These are phyloP conservation scores for Neobulgaria alba DNA, from an alignment of 2,329 filamentous ascomycete genomes.

Conservation along the genomic window DNA sequence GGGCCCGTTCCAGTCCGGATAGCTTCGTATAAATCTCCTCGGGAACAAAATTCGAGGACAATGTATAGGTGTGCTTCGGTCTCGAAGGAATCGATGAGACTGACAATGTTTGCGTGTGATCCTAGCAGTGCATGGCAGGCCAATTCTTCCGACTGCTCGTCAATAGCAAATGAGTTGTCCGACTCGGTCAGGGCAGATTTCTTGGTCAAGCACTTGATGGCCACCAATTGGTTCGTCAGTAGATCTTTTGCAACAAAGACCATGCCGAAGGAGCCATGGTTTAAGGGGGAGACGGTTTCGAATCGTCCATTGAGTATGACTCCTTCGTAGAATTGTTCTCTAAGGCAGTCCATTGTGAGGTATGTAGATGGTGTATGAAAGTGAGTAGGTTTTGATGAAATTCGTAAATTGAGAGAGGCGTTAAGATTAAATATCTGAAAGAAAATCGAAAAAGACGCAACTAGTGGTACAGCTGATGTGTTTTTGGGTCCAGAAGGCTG, in stretches of 20 bases:
- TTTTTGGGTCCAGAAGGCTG: slow-evolving; percentile 23
- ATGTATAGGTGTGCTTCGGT: slow-evolving; percentile 84
- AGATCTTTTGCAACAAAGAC: slow-evolving; percentile 87
- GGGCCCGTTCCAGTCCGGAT: slow-evolving; percentile 85
- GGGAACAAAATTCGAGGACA: slow-evolving; percentile 89
- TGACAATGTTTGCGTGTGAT: slow-evolving; percentile 85
- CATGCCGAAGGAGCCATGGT: slow-evolving; percentile 98
- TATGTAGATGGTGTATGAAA: background rate
- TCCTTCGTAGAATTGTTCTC: slow-evolving; percentile 70
- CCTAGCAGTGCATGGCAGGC: slow-evolving; percentile 72
- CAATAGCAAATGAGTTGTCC: slow-evolving; percentile 57
- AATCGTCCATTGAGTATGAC: slow-evolving; percentile 83
- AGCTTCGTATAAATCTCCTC: slow-evolving; percentile 94
- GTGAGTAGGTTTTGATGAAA: slow-evolving; percentile 11
- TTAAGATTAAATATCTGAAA: slow-evolving; percentile 16
- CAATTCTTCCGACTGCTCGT: slow-evolving; percentile 76
- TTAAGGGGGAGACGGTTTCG: slow-evolving; percentile 84
- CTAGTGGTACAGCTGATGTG: slow-evolving; percentile 28
- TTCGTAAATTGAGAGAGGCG: slow-evolving; percentile 15
- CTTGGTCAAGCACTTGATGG: slow-evolving; percentile 96
- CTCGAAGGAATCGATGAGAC: slow-evolving; percentile 83
- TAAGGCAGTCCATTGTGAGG: slow-evolving; percentile 70
- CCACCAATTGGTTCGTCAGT: slow-evolving; percentile 68
- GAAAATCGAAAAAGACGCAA: slow-evolving; percentile 6
- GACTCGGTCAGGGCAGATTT: slow-evolving; percentile 43